A percentile compares a stretch with the other conserved stretches of the same genome.
Evolutionary conservation across 1,284 basidiomycete species (phyloP).

Genomic region (Puccinia polysora): DNA sequence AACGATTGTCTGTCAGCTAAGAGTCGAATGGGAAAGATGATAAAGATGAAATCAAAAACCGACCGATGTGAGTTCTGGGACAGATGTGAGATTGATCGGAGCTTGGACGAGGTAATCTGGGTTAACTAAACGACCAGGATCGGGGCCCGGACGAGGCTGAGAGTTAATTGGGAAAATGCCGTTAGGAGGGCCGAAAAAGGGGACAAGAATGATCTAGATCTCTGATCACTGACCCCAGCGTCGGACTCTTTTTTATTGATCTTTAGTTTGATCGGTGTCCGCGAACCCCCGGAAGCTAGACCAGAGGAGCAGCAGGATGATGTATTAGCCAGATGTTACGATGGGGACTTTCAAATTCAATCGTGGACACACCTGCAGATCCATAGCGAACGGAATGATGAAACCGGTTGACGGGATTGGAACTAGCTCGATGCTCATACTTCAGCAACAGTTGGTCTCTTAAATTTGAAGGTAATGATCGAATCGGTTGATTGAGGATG

Average conservation of each 20-base stretch:
- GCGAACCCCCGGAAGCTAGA: constrained; percentile 1
- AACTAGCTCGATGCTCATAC: too few relatives aligned
- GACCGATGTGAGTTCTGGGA: constrained; percentile 22
- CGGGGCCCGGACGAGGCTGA: constrained; percentile 23
- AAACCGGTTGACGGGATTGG: too few relatives aligned
- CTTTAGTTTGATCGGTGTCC: constrained; percentile 34
- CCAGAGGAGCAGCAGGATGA: too few relatives aligned
- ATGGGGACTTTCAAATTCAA: too few relatives aligned
- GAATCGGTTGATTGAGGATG: too few relatives aligned
- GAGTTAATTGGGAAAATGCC: not conserved
- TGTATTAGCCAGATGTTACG: too few relatives aligned
- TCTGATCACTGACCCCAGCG: not conserved
- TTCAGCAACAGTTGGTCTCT: too few relatives aligned
- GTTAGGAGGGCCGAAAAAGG: too few relatives aligned
- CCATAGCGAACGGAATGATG: too few relatives aligned
- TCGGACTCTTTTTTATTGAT: constrained; percentile 38
- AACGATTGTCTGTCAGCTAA: not conserved
- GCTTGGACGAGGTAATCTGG: constrained; percentile 13
- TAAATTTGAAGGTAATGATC: too few relatives aligned
- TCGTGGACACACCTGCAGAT: too few relatives aligned
- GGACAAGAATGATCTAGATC: not conserved
- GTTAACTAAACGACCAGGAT: constrained; percentile 34
- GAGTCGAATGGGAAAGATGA: too few relatives aligned
- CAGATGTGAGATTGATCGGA: constrained; percentile 14
- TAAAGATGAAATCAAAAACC: not conserved